These are phyloP conservation scores for Candida anutae DNA, from an alignment of 1,139 yeast species.

Conservation along the genomic window DNA sequence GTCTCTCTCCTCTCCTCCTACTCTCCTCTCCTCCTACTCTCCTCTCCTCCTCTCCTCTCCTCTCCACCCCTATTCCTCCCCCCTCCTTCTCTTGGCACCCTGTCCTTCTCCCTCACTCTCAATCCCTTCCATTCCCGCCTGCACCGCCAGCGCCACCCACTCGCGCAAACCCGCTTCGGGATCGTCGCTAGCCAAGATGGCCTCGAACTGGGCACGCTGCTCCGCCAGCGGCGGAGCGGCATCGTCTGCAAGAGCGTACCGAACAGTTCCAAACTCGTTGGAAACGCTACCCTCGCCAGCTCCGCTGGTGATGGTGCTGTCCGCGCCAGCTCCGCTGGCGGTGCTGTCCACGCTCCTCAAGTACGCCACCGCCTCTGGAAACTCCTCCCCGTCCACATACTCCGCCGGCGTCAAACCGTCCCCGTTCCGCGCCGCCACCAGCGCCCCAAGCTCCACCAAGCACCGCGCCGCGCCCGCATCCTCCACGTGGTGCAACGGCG, in stretches of 20 bases:
- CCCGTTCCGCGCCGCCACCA: conserved; percentile 51
- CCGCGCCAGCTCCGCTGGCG: no score
- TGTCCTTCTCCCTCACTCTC: no score
- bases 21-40: no score
- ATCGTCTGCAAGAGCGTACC: no score
- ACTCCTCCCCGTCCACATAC: conserved; percentile 78
- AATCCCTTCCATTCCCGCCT: conserved; percentile 33
- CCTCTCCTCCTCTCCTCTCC: no score
- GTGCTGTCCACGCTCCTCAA: conserved; percentile 38
- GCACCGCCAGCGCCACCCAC: conserved; percentile 58
- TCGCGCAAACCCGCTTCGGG: conserved; percentile 72
- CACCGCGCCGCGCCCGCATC: conserved; percentile 54
- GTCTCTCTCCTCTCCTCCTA: no score
- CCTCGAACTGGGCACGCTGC: conserved; percentile 58
- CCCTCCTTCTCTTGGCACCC: conserved; percentile 20
- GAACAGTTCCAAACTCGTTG: no score
- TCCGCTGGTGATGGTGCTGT: no score
- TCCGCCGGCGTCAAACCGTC: conserved; percentile 70
- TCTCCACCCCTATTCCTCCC: conserved; percentile 7
- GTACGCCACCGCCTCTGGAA: conserved; percentile 67
- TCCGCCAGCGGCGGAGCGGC: no score
- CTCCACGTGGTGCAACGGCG: conserved; percentile 91
- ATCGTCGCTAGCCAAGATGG: conserved; percentile 66
- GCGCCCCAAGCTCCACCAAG: conserved; percentile 62
- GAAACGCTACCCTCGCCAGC: no score